Conservation (phyloP, 2,329 filamentous ascomycete genomes). For the Alternaria arborescens region DNA sequence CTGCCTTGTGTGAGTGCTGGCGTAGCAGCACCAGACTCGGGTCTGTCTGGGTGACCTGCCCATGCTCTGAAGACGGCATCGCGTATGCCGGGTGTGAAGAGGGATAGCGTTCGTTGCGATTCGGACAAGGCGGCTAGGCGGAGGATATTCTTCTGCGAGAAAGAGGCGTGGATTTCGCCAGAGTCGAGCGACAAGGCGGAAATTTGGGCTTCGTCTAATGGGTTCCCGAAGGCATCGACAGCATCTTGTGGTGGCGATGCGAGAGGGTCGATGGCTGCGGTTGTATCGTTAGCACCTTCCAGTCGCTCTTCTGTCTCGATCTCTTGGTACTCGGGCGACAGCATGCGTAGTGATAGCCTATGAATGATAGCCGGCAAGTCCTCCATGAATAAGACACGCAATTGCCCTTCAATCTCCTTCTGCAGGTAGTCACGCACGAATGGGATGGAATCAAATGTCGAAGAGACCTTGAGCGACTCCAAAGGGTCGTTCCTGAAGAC, state of each 20-base stretch:
- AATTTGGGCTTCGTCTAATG: slow-evolving; percentile 77
- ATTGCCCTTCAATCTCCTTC: slow-evolving; percentile 91
- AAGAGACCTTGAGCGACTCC: slow-evolving; percentile 97
- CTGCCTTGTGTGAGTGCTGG: slow-evolving; percentile 55
- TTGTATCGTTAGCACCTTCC: slow-evolving; percentile 58
- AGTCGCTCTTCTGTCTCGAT: slow-evolving; percentile 67
- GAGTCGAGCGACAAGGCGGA: slow-evolving; percentile 81
- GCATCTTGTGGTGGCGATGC: slow-evolving; percentile 82
- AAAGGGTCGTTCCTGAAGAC: slow-evolving; percentile 98
- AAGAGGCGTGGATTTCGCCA: slow-evolving; percentile 84
- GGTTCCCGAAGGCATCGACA: slow-evolving; percentile 80
- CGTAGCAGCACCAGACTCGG: slow-evolving; percentile 61
- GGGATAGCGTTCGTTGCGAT: slow-evolving; percentile 86
- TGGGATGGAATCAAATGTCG: slow-evolving; percentile 97
- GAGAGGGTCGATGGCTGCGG: slow-evolving; percentile 78
- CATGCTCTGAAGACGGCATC: slow-evolving; percentile 93
- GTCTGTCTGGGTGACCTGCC: slow-evolving; percentile 78
- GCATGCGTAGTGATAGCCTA: slow-evolving; percentile 83
- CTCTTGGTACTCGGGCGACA: slow-evolving; percentile 84
- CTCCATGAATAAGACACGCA: slow-evolving; percentile 96
- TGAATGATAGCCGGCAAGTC: slow-evolving; percentile 97
- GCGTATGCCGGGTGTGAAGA: slow-evolving; percentile 89
- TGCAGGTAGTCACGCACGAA: slow-evolving; percentile 98
- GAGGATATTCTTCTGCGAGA: slow-evolving; percentile 93
- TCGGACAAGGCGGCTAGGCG: slow-evolving; percentile 83